phyloP scores from a whole-genome alignment of 139 green algal genomes.

The Haematococcus lacustris region DNA sequence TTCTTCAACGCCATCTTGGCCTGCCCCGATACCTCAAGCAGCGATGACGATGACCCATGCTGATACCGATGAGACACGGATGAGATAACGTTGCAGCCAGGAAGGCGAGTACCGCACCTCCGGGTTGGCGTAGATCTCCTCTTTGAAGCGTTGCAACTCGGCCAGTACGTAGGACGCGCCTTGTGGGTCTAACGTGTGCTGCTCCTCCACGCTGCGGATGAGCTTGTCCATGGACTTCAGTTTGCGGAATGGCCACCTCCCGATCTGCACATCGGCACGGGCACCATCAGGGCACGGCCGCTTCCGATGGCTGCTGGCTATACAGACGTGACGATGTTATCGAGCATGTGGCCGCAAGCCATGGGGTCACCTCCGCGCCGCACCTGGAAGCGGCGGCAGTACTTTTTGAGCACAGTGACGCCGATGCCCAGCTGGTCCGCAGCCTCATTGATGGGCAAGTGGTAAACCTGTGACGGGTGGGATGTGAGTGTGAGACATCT shows the following conservation, averaged over 20 bases:
- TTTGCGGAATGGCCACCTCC: slow-evolving; percentile 60
- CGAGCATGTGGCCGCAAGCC: too few relatives aligned
- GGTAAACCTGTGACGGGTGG: slow-evolving; percentile 37
- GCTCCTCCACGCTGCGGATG: slow-evolving; percentile 25
- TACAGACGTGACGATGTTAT: too few relatives aligned
- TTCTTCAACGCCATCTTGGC: too few relatives aligned
- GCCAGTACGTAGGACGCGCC: background rate
- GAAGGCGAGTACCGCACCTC: too few relatives aligned
- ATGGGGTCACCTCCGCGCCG: too few relatives aligned
- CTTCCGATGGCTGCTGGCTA: too few relatives aligned
- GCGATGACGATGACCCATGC: too few relatives aligned
- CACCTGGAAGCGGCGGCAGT: slow-evolving; percentile 56
- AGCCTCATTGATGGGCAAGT: slow-evolving; percentile 54
- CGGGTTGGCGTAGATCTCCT: slow-evolving; percentile 24
- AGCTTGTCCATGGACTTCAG: slow-evolving; percentile 50
- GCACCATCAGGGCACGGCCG: too few relatives aligned
- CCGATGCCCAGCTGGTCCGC: slow-evolving; percentile 46
- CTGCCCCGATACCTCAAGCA: too few relatives aligned
- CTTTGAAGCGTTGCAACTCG: slow-evolving; percentile 6
- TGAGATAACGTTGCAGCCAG: too few relatives aligned
- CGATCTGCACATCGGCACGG: slow-evolving; percentile 1
- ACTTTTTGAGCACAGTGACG: slow-evolving; percentile 59
- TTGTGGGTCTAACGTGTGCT: background rate
- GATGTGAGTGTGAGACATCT: background rate
- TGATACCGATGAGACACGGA: too few relatives aligned